A percentile compares a stretch with the other conserved stretches of the same genome.
Conservation (phyloP, 805 yeast species). For the Wickerhamiella sergipiensis region DNA sequence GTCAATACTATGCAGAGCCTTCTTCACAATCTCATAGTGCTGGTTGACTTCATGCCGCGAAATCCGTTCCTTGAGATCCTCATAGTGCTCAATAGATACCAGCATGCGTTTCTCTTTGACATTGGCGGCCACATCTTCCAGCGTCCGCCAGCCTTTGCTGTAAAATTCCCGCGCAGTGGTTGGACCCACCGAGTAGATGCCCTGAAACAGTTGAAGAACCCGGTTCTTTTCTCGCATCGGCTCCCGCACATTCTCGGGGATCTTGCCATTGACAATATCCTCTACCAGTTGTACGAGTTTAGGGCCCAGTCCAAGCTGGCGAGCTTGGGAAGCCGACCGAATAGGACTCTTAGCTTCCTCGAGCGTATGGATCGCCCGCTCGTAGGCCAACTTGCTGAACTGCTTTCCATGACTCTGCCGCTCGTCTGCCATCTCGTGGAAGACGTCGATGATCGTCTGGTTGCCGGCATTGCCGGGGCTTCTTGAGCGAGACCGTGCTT, state of each 20-base stretch:
- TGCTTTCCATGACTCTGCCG: conserved; percentile 26
- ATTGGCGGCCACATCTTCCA: conserved; percentile 25
- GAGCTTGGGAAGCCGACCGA: conserved; percentile 28
- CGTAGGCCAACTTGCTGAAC: conserved; percentile 31
- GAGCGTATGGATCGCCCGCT: conserved; percentile 30
- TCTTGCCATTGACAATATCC: conserved; percentile 26
- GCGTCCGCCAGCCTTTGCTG: conserved; percentile 26
- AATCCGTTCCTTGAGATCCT: conserved; percentile 34
- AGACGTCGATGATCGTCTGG: conserved; percentile 20
- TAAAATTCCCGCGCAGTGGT: conserved; percentile 30
- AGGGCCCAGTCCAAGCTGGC: conserved; percentile 29
- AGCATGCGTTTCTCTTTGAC: conserved; percentile 22
- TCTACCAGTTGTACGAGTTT: conserved; percentile 32
- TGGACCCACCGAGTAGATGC: conserved; percentile 39
- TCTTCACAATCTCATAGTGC: conserved; percentile 28
- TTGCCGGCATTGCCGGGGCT: conserved; percentile 16
- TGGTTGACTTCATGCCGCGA: conserved; percentile 32
- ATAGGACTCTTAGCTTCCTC: conserved; percentile 22
- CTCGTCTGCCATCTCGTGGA: conserved; percentile 23
- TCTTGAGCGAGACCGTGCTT: not conserved
- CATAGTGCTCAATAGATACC: conserved; percentile 33
- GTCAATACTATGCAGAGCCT: conserved; percentile 23
- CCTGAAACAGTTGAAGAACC: conserved; percentile 25
- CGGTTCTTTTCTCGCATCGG: conserved; percentile 16
- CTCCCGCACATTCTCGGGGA: conserved; percentile 15